These are phyloP conservation scores for Aspergillus flavus DNA, from an alignment of 2,329 filamentous ascomycete species.

Conservation along the genomic window DNA sequence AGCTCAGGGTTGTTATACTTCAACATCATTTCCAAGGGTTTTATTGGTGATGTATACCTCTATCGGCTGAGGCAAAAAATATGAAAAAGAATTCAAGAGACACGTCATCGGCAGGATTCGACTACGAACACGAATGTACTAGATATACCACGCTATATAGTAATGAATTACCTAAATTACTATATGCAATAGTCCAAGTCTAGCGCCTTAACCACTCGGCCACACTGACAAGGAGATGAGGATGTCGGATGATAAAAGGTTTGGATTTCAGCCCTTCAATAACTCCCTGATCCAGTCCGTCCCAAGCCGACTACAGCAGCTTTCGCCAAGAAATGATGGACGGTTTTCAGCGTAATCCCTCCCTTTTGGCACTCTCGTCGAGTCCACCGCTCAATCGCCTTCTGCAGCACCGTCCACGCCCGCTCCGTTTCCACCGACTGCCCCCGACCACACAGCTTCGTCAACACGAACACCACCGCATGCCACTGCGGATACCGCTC, in stretches of 20 bases:
- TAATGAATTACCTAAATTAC: too few relatives aligned
- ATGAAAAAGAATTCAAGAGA: too few relatives aligned
- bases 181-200: too few relatives aligned
- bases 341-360: background rate
- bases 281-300: background rate
- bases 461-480: background rate
- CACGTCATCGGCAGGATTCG: too few relatives aligned
- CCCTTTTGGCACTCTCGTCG: background rate
- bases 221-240: fast-evolving
- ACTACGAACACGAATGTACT: too few relatives aligned
- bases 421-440: background rate
- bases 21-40: too few relatives aligned
- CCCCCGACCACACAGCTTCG: background rate
- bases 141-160: too few relatives aligned
- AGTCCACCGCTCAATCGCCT: background rate
- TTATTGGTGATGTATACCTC: too few relatives aligned
- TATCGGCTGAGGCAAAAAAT: too few relatives aligned
- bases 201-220: too few relatives aligned
- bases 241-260: fast-evolving
- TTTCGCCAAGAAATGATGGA: background rate
- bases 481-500: background rate
- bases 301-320: background rate
- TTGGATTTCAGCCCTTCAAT: fast-evolving
- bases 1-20: too few relatives aligned
- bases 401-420: background rate